Evolutionary conservation across 78 protist species (phyloP).

Genomic region (Dictyostelium purpureum): DNA sequence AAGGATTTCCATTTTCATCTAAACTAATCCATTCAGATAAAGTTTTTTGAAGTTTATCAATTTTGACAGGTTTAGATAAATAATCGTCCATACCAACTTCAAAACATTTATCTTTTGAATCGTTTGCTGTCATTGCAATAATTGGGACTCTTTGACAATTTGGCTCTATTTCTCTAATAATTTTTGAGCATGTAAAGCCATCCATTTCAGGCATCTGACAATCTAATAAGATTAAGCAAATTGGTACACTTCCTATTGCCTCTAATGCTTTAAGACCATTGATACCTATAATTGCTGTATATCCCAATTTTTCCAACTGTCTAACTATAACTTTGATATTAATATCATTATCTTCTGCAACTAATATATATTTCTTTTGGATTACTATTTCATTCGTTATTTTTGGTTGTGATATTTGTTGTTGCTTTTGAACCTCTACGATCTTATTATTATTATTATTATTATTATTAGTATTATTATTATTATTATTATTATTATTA

Average conservation of each 20-base stretch:
- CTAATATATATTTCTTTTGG: conserved; percentile 33
- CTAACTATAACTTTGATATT: conserved; percentile 43
- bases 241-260: neutral
- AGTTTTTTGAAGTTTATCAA: conserved; percentile 39
- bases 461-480: neutral
- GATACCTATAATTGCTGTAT: conserved; percentile 6
- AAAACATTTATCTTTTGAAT: conserved; percentile 50
- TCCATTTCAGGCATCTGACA: conserved; percentile 91
- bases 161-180: conserved; percentile 72
- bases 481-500: conserved; percentile 6
- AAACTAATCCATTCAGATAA: conserved; percentile 30
- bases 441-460: neutral
- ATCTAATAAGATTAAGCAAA: conserved; percentile 85
- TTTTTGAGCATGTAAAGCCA: conserved; percentile 82
- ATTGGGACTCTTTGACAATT: conserved; percentile 69
- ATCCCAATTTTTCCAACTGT: conserved; percentile 75
- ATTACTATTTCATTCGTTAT: neutral
- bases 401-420: neutral
- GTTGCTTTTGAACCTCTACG: neutral
- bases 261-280: conserved; percentile 74
- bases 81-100: conserved; percentile 81
- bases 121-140: conserved; percentile 83
- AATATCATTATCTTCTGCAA: conserved; percentile 74
- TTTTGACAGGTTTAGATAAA: conserved; percentile 72
- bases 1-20: neutral